These are phyloP conservation scores for Beauveria caledonica DNA, from an alignment of 2,329 filamentous ascomycete species.

Conservation along the genomic window DNA sequence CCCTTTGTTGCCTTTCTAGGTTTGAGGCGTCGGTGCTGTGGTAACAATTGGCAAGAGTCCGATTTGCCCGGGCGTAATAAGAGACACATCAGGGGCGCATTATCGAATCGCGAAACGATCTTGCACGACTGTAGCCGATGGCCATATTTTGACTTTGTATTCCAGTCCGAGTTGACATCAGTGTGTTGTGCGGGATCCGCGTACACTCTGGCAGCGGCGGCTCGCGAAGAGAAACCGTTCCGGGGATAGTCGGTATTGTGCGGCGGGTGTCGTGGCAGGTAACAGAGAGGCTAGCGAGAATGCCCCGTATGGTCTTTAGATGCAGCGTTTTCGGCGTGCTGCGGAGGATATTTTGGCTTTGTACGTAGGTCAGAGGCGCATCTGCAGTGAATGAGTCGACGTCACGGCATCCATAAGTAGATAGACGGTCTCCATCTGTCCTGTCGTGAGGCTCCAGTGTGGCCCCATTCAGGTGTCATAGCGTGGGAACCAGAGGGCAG, in stretches of 20 bases:
- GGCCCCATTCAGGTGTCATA: conserved; percentile 9
- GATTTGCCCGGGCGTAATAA: not conserved
- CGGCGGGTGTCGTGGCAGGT: not conserved
- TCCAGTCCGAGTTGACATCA: not conserved
- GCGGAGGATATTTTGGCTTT: not conserved
- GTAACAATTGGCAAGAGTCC: not conserved
- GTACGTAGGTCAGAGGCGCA: not conserved
- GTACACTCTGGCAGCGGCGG: not conserved
- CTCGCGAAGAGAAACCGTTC: not conserved
- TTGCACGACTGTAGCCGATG: not conserved
- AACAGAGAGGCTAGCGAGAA: not conserved
- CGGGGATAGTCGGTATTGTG: conserved; percentile 4
- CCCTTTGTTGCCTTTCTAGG: not conserved
- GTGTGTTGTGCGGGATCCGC: not conserved
- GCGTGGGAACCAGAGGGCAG: conserved; percentile 1
- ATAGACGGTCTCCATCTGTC: not conserved
- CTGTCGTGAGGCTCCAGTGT: conserved; percentile 10
- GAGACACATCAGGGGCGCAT: not conserved
- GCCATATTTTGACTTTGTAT: not conserved
- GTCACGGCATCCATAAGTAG: conserved; percentile 5
- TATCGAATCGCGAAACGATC: not conserved
- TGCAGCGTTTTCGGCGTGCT: not conserved
- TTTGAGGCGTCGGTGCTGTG: not conserved
- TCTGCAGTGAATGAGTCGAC: conserved; percentile 1
- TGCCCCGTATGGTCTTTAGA: not conserved